phyloP scores from a whole-genome alignment of 2,329 filamentous ascomycete genomes.

The Fusarium torreyae region DNA sequence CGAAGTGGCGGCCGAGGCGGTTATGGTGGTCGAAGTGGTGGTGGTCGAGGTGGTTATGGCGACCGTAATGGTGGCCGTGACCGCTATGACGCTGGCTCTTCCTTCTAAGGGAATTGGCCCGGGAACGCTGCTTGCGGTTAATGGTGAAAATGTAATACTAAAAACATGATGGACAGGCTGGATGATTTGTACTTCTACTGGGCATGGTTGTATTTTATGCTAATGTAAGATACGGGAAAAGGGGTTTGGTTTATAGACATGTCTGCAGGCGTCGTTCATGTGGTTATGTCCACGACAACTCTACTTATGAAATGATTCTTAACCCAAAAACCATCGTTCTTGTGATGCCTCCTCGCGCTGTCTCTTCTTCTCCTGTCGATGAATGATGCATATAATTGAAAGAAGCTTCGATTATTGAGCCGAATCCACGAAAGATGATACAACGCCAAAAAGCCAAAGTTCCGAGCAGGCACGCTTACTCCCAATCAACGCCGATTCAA shows the following conservation, averaged over 20 bases:
- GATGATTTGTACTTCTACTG: slow-evolving; percentile 50
- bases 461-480: slow-evolving; percentile 12
- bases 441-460: slow-evolving; percentile 10
- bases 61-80: slow-evolving; percentile 36
- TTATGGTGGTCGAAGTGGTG: slow-evolving; percentile 12
- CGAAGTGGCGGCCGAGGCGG: slow-evolving; percentile 34
- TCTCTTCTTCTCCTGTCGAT: background rate
- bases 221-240: slow-evolving; percentile 47
- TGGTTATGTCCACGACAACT: slow-evolving; percentile 45
- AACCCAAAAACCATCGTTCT: slow-evolving; percentile 14
- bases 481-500: slow-evolving; percentile 40
- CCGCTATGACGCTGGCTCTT: slow-evolving; percentile 18
- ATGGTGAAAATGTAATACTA: slow-evolving; percentile 43
- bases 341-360: background rate
- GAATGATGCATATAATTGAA: background rate
- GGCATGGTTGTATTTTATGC: slow-evolving; percentile 44
- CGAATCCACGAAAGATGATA: background rate
- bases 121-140: background rate
- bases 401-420: background rate
- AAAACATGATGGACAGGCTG: slow-evolving; percentile 37
- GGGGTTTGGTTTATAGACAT: slow-evolving; percentile 46
- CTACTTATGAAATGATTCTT: slow-evolving; percentile 48
- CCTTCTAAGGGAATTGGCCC: slow-evolving; percentile 19
- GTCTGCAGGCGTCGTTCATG: slow-evolving; percentile 44
- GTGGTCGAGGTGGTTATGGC: slow-evolving; percentile 23